Evolutionary conservation across 352 stramenopile species (phyloP), one percentile per base, ranked within the genome.

Genomic region (Hyaloperonospora arabidopsidis): DNA sequence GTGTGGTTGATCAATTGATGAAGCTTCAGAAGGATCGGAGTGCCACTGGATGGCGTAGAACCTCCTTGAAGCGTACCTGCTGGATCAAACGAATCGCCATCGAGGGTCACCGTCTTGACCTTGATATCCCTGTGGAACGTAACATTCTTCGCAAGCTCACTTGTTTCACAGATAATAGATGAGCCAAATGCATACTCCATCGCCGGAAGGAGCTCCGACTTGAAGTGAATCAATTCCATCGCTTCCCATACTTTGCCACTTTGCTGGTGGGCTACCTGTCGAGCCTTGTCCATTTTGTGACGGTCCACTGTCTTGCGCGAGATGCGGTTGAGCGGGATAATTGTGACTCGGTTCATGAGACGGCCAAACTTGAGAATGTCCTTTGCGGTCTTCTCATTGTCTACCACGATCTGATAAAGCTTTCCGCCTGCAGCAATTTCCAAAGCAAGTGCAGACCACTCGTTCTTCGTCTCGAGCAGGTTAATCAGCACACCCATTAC

Each of bases 161-260:
- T 95, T 12, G 77, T 95, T 57, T 98, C 95, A 57, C 97, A 98
- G 44, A 99, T 94, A 55, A 99, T 79, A n/a, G 91, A 95, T 18
- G 83, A 89, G n/a, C 97, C 97, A 68, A 99, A 99, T 7, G 97
- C 93, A 64, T 99, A 98, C 61, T 98, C 87, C 70, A 99, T 98
- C 4, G 96, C 96, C 41, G 79, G 87, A 19, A 84, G 64, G 12
- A 99, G 79, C 23, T 98, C 92, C 34, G 93, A 76, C 63, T 98
- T 89, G 65, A 97, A 99, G 25, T 97, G 89, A 45, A 99, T 97
- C 41, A 99, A 73, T 57, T 98, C 91, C 58, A 98, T 91, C 5
- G 96, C 95, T 59, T 96, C 84, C 63, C 77, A 86, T 2, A 97
- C 93, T 57, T 89, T 85, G 2, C 93, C 89, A 18, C 93, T 89